Percentiles rank a stretch among this genome's conserved stretches.
These are phyloP conservation scores for Camelina laxa DNA, from an alignment of 345 rosid species.

Conservation along the genomic window DNA sequence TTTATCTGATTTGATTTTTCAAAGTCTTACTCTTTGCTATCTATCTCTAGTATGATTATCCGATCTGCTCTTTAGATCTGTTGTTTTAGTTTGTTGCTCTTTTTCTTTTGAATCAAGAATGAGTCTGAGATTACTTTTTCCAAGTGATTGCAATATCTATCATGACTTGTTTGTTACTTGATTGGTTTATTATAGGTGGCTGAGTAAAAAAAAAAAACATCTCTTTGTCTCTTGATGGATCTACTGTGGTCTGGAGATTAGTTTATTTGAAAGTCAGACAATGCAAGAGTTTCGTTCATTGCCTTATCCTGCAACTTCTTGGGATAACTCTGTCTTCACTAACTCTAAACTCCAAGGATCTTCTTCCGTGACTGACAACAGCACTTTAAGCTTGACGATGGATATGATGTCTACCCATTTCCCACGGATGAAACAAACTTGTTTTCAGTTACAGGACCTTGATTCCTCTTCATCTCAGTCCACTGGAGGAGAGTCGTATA, in stretches of 20 bases:
- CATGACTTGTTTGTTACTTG: slow-evolving; percentile 6
- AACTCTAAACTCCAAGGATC: slow-evolving; percentile 36
- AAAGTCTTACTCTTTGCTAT: slow-evolving; percentile 22
- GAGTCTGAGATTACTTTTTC: background rate
- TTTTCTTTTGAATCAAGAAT: slow-evolving; percentile 14
- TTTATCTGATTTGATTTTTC: slow-evolving; percentile 7
- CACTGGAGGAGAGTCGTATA: slow-evolving; percentile 55
- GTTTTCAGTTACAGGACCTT: slow-evolving; percentile 50
- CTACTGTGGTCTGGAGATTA: slow-evolving; percentile 17
- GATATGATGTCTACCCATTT: slow-evolving; percentile 39
- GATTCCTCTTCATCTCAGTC: slow-evolving; percentile 72
- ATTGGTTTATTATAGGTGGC: background rate
- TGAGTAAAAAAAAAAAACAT: background rate
- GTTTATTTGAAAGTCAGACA: slow-evolving; percentile 4
- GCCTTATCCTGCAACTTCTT: slow-evolving; percentile 17
- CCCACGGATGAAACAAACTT: slow-evolving; percentile 47
- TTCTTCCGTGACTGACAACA: slow-evolving; percentile 25
- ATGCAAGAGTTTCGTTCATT: slow-evolving; percentile 40
- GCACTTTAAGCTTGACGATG: slow-evolving; percentile 21
- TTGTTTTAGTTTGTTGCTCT: slow-evolving; percentile 16
- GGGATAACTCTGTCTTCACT: slow-evolving; percentile 23
- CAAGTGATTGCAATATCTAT: background rate
- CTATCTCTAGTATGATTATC: background rate
- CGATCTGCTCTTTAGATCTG: slow-evolving; percentile 37
- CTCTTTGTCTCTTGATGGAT: slow-evolving; percentile 6